Percentiles rank a stretch among this genome's conserved stretches.
Evolutionary conservation across 2,329 filamentous ascomycete genomes (phyloP).

Genomic region (Pleurostoma richardsiae): DNA sequence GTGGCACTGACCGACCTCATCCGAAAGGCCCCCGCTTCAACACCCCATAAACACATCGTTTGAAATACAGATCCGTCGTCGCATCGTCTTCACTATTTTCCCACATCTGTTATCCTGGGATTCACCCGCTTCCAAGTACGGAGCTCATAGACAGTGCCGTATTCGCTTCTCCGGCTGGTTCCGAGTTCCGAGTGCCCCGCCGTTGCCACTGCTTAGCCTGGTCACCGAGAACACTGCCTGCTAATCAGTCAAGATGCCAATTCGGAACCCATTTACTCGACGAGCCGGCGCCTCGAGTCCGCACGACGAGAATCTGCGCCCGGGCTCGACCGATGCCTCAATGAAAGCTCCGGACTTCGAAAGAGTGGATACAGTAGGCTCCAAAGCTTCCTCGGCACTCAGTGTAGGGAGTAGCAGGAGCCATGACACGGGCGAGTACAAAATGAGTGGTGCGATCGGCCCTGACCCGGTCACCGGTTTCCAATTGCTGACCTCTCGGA

Average conservation of each 20-base stretch:
- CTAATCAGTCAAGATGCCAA: slow-evolving; percentile 46
- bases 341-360: slow-evolving; percentile 43
- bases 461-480: slow-evolving; percentile 11
- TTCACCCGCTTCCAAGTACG: too few relatives aligned
- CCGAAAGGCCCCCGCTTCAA: too few relatives aligned
- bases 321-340: slow-evolving; percentile 28
- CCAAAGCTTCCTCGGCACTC: slow-evolving; percentile 56
- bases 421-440: slow-evolving; percentile 67
- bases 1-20: too few relatives aligned
- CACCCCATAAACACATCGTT: too few relatives aligned
- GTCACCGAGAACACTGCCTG: too few relatives aligned
- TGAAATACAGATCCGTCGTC: too few relatives aligned
- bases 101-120: too few relatives aligned
- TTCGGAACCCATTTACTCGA: slow-evolving; percentile 67
- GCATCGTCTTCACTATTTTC: too few relatives aligned
- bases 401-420: slow-evolving; percentile 57
- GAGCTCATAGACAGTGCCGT: too few relatives aligned
- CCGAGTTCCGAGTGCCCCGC: too few relatives aligned
- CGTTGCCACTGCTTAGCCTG: too few relatives aligned
- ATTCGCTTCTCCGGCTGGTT: too few relatives aligned
- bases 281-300: slow-evolving; percentile 42
- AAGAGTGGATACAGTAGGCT: slow-evolving; percentile 57
- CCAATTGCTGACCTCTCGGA: neutral
- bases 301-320: slow-evolving; percentile 49
- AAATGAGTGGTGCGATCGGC: slow-evolving; percentile 64